These are phyloP conservation scores for Torrubiella hemipterigena DNA, from an alignment of 2,329 filamentous ascomycete genomes.

Conservation along the genomic window DNA sequence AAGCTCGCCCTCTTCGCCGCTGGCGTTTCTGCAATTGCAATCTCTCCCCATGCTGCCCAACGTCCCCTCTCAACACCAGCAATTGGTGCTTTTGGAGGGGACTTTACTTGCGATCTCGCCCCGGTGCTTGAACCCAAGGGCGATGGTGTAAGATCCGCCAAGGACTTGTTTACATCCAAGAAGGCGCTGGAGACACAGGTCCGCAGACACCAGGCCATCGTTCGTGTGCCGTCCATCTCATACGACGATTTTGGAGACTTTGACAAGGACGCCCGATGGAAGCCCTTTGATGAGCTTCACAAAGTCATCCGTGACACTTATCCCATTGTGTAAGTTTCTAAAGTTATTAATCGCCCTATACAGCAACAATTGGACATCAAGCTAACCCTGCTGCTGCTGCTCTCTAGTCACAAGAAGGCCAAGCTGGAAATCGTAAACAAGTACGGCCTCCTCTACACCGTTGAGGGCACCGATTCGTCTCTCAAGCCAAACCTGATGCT, in stretches of 20 bases:
- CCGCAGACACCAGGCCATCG: slow-evolving; percentile 38
- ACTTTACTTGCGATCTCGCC: slow-evolving; percentile 22
- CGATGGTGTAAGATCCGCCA: slow-evolving; percentile 20
- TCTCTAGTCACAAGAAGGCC: slow-evolving; percentile 27
- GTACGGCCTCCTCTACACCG: slow-evolving; percentile 48
- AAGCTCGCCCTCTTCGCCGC: slow-evolving; percentile 5
- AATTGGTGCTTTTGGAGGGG: too few relatives aligned
- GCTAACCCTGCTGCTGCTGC: slow-evolving; percentile 1
- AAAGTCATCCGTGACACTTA: slow-evolving; percentile 35
- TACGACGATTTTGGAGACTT: slow-evolving; percentile 44
- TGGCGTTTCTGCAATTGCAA: slow-evolving; percentile 1
- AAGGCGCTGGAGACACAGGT: slow-evolving; percentile 28
- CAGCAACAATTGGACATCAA: neutral
- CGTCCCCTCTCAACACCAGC: slow-evolving; percentile 1
- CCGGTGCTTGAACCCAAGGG: slow-evolving; percentile 16
- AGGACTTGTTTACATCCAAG: slow-evolving; percentile 18
- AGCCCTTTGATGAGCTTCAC: slow-evolving; percentile 38
- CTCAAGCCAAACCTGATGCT: slow-evolving; percentile 31
- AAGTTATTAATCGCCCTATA: too few relatives aligned
- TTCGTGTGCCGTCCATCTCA: slow-evolving; percentile 40
- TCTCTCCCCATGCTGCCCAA: slow-evolving; percentile 1
- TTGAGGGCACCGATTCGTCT: slow-evolving; percentile 36
- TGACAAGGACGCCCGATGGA: slow-evolving; percentile 42
- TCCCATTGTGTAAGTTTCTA: slow-evolving; percentile 31
- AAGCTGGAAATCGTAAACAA: slow-evolving; percentile 46